A percentile compares a stretch with the other conserved stretches of the same genome.
These are phyloP conservation scores for Dothideomycetes sp. DNA, from an alignment of 2,329 filamentous ascomycete genomes.

Conservation along the genomic window DNA sequence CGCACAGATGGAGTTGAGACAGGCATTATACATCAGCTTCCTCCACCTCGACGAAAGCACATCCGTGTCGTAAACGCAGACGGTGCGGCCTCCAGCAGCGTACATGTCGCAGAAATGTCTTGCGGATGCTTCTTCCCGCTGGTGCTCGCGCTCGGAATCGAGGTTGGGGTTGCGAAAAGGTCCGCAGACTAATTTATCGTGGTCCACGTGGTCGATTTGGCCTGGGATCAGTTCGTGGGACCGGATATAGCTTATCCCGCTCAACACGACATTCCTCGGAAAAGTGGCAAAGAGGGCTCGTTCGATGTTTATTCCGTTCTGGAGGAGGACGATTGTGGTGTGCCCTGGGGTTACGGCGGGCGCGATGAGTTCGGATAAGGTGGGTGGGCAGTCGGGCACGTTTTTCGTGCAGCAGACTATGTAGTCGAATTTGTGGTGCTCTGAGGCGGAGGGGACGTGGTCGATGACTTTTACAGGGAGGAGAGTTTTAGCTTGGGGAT, in stretches of 20 bases:
- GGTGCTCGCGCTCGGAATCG: constrained; percentile 14
- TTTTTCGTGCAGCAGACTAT: constrained; percentile 50
- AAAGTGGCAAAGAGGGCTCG: constrained; percentile 39
- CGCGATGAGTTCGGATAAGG: constrained; percentile 36
- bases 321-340: constrained; percentile 46
- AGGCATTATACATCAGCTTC: constrained; percentile 42
- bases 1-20: constrained; percentile 42
- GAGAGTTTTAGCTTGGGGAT: neutral
- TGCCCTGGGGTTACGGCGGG: constrained; percentile 40
- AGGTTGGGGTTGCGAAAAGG: constrained; percentile 33
- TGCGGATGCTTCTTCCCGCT: constrained; percentile 16
- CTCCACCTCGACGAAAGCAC: constrained; percentile 37
- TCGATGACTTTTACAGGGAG: neutral
- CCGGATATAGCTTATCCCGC: constrained; percentile 42
- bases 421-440: constrained; percentile 39
- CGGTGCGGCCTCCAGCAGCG: constrained; percentile 32
- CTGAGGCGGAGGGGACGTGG: neutral
- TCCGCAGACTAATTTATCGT: constrained; percentile 40
- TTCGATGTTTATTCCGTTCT: constrained; percentile 56
- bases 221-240: constrained; percentile 38
- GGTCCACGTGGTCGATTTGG: constrained; percentile 41
- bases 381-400: constrained; percentile 41
- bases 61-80: constrained; percentile 29
- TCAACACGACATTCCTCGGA: constrained; percentile 41
- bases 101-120: constrained; percentile 38